phyloP scores from a whole-genome alignment of 208 protist genomes.

The Lotmaria passim region DNA sequence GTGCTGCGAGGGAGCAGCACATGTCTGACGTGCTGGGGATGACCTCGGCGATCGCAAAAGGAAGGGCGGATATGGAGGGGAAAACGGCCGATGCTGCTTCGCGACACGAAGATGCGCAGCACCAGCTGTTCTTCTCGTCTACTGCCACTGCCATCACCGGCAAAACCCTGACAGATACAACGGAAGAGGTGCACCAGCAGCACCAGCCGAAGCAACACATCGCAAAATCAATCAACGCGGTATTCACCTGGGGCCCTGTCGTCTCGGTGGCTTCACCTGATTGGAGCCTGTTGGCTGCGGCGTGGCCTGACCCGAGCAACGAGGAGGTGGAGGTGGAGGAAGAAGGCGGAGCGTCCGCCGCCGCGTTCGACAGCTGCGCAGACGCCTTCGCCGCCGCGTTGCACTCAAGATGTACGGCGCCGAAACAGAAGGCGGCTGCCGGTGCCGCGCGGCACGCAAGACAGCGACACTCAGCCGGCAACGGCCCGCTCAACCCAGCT shows the following conservation, averaged over 20 bases:
- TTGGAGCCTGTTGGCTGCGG: neutral
- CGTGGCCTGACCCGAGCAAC: neutral
- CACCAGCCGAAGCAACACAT: neutral
- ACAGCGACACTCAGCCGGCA: neutral
- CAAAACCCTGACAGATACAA: too few species aligned
- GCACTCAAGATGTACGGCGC: neutral
- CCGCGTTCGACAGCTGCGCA: neutral
- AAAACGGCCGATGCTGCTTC: too few species aligned
- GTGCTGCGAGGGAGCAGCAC: neutral
- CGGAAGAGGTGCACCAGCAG: neutral
- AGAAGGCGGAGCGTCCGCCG: too few species aligned
- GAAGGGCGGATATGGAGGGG: neutral
- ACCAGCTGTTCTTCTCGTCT: too few species aligned
- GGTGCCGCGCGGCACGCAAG: neutral
- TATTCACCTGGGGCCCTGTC: neutral
- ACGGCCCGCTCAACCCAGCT: too few species aligned
- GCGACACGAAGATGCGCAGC: too few species aligned
- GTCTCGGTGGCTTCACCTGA: slow-evolving; percentile 3
- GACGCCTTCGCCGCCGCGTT: slow-evolving; percentile 9
- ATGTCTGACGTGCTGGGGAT: slow-evolving; percentile 5
- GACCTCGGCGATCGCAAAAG: neutral
- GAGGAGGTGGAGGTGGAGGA: too few species aligned
- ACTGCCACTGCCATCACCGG: too few species aligned
- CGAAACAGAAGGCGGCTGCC: neutral
- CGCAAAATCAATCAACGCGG: neutral